Percentiles rank a stretch among this genome's conserved stretches.
phyloP scores from a whole-genome alignment of 2,329 filamentous ascomycete species.

The Tympanopsis confertula region DNA sequence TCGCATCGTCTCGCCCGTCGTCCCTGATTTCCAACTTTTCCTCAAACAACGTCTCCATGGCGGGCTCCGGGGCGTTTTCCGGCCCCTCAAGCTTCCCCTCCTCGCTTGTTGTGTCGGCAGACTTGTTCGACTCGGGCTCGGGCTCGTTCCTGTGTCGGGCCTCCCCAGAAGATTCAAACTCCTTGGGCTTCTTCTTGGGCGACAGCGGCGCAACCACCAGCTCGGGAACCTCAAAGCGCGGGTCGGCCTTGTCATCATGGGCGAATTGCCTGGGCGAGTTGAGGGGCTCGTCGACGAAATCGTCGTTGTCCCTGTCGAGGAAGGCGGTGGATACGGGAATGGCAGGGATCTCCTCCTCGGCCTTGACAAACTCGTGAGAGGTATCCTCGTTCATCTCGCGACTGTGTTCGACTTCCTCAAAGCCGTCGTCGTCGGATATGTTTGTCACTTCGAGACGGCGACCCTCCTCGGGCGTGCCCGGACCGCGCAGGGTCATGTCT shows the following conservation, averaged over 20 bases:
- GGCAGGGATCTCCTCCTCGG: conserved; percentile 36
- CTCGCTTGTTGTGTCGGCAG: not conserved
- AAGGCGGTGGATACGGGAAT: conserved; percentile 24
- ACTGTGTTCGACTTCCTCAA: conserved; percentile 70
- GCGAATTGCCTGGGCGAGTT: conserved; percentile 43
- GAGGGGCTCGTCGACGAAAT: conserved; percentile 69
- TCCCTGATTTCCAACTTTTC: no score
- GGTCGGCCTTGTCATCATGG: no score
- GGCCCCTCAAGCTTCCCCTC: no score
- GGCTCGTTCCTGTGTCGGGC: not conserved
- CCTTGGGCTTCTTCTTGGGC: conserved; percentile 19
- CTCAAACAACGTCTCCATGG: no score
- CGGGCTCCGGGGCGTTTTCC: not conserved
- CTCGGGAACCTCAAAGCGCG: conserved; percentile 41
- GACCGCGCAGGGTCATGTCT: not conserved
- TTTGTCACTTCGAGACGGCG: conserved; percentile 70
- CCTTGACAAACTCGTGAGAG: conserved; percentile 57
- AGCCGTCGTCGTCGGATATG: conserved; percentile 77
- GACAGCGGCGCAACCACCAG: conserved; percentile 46
- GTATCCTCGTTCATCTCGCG: conserved; percentile 64
- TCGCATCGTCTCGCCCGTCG: no score
- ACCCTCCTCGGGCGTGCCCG: conserved; percentile 45
- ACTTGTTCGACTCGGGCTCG: not conserved
- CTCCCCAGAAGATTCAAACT: conserved; percentile 2
- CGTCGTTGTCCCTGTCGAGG: conserved; percentile 52